Evolutionary conservation across 305 asterid genomes (phyloP), one percentile per base, ranked within the genome.

Genomic region (Fraxinus latifolia): DNA sequence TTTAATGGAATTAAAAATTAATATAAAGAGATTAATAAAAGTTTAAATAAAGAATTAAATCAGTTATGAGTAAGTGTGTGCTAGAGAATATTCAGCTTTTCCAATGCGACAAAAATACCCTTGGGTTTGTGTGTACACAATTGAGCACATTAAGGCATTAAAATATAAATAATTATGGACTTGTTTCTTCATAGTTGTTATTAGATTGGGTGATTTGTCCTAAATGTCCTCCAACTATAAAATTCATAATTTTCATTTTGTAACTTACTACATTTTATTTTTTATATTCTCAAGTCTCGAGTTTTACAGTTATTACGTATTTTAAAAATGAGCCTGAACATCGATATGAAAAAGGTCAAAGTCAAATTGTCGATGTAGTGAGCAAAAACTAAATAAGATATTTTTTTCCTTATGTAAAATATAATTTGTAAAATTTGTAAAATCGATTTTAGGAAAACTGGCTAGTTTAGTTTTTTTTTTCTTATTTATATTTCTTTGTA

Each of bases 81-180:
- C 92, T 82, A 83, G 93, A 91, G 97, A 93, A 92, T 93, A 94
- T 93, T 92, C 93, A 87, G 90, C 92, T 88, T 90, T 94, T 78
- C 94, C 97, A 92, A 94, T 79, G 93, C 97, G 95, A 94, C 97
- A 92, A 94, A 91, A 87, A 93, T 93, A 92, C 97, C 92, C 89
- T 80, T 83, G 80, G 76, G 85, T 85, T 39, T 91, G 8, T 93
- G 92, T 65, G 87, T 87, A 84, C 88, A 72, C 93, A 80, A 86
- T 33, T 89, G 62, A 80, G 84, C 89, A 89, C 85, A 82, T 85
- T 74, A 77, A 91, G 83, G 91, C 86, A 78, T 84, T 82, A 93
- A 91, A 47, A 67, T 78, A 42, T 58, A 33, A 29, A 31, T 58
- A 21, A 78, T 14, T 12, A 34, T 23, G 74, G 74, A 11, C 8